Evolutionary conservation across 345 rosid genomes (phyloP).

Genomic region (Draba incana): DNA sequence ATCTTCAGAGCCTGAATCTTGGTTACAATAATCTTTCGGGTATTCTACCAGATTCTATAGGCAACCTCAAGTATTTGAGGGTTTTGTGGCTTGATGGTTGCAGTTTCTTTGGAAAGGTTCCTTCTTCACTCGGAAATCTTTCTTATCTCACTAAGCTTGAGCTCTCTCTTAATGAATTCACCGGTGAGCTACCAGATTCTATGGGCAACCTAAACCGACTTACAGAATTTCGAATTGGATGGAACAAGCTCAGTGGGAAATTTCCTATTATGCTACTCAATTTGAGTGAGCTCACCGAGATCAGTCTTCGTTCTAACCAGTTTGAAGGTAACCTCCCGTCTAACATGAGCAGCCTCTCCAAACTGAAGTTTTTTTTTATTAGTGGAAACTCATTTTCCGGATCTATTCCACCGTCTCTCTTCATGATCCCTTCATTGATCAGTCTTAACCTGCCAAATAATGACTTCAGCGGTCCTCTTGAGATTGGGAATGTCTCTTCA

Average conservation of each 20-base stretch:
- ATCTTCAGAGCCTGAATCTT: conserved; percentile 9
- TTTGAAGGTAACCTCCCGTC: conserved; percentile 29
- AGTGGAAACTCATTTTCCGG: conserved; percentile 6
- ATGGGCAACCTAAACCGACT: neutral
- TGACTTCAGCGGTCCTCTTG: conserved; percentile 24
- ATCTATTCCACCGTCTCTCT: conserved; percentile 15
- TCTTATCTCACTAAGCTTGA: conserved; percentile 28
- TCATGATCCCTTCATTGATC: conserved; percentile 23
- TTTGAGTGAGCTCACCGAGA: neutral
- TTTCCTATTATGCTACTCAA: conserved; percentile 12
- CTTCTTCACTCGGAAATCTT: conserved; percentile 39
- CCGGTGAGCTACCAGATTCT: conserved; percentile 32
- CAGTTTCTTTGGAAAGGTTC: conserved; percentile 37
- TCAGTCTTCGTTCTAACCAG: conserved; percentile 1
- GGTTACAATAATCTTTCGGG: conserved; percentile 21
- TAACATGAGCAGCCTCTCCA: conserved; percentile 30
- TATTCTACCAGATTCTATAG: conserved; percentile 34
- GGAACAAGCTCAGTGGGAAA: neutral
- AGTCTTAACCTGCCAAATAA: neutral
- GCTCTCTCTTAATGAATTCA: conserved; percentile 40
- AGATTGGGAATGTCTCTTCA: conserved; percentile 27
- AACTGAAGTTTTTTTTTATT: neutral
- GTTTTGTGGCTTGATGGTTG: neutral
- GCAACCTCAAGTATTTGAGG: conserved; percentile 11
- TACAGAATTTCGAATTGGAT: neutral